phyloP scores from a whole-genome alignment of 306 rosid species.

The Gastrolobium bilobum region DNA sequence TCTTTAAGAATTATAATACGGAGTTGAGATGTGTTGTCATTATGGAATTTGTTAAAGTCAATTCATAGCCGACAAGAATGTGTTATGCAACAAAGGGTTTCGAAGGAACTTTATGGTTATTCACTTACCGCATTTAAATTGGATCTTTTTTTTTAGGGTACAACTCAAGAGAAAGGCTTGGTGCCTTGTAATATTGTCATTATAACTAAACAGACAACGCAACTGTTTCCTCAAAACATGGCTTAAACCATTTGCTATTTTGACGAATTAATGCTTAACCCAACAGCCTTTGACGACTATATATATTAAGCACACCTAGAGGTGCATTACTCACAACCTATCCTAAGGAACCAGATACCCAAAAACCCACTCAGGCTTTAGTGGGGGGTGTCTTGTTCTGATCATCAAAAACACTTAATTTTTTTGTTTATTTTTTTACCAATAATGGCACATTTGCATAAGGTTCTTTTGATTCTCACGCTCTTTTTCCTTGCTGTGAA shows the following conservation, averaged over 20 bases:
- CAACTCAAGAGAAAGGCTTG: not conserved
- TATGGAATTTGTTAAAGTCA: no score
- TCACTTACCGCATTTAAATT: constrained; percentile 10
- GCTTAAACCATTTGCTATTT: constrained; percentile 30
- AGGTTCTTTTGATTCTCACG: constrained; percentile 50
- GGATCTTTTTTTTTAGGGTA: not conserved
- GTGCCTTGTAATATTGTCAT: constrained; percentile 7
- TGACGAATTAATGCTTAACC: not conserved
- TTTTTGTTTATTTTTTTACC: not conserved
- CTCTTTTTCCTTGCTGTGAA: constrained; percentile 48
- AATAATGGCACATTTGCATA: constrained; percentile 58
- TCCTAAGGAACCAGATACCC: constrained; percentile 4
- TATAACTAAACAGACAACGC: not conserved
- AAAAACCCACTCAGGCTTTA: constrained; percentile 26
- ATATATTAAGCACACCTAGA: no score
- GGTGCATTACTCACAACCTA: not conserved
- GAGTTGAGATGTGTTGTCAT: no score
- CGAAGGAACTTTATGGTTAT: not conserved
- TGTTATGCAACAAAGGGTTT: not conserved
- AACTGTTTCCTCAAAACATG: constrained; percentile 15
- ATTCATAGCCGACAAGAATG: no score
- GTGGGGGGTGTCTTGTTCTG: constrained; percentile 19
- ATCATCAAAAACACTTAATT: not conserved
- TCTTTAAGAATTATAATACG: not conserved
- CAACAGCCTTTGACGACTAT: no score